phyloP scores from a whole-genome alignment of 768 basidiomycete genomes.

The Tricholoma bakamatsutake region DNA sequence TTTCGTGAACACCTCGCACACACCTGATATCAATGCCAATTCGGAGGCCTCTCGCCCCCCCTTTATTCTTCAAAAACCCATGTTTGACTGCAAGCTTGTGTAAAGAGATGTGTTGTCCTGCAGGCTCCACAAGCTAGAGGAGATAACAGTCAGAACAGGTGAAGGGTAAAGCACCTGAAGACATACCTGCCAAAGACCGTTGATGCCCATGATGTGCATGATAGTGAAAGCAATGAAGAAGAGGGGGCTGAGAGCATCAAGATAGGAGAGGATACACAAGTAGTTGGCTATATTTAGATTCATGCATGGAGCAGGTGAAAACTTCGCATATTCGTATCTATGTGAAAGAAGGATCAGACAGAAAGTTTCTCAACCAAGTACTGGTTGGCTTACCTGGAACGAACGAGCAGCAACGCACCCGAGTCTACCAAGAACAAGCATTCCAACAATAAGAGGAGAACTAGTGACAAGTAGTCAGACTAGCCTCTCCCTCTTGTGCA shows the following conservation, averaged over 20 bases:
- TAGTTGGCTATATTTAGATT: not conserved
- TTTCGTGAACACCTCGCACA: too few species aligned
- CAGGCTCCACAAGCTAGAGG: not conserved
- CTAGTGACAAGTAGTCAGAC: not conserved
- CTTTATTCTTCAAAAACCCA: conserved; percentile 7
- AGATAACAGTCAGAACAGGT: not conserved
- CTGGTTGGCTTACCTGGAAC: not conserved
- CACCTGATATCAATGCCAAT: conserved; percentile 12
- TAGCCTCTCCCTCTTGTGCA: too few species aligned
- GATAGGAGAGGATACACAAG: not conserved
- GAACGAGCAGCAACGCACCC: not conserved
- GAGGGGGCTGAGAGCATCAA: not conserved
- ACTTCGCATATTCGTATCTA: not conserved
- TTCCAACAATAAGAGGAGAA: not conserved
- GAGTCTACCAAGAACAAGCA: not conserved
- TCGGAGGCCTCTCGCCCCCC: conserved; percentile 1
- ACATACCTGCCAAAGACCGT: not conserved
- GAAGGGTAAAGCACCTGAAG: not conserved
- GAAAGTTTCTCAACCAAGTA: not conserved
- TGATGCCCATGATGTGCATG: not conserved
- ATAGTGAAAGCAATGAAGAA: not conserved
- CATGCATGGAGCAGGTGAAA: not conserved
- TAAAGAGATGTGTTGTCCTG: not conserved
- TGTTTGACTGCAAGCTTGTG: conserved; percentile 4
- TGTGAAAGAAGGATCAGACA: not conserved